A percentile compares a stretch with the other conserved stretches of the same genome.
phyloP scores from a whole-genome alignment of 129 eudicot genomes.

The Tanacetum coccineum region DNA sequence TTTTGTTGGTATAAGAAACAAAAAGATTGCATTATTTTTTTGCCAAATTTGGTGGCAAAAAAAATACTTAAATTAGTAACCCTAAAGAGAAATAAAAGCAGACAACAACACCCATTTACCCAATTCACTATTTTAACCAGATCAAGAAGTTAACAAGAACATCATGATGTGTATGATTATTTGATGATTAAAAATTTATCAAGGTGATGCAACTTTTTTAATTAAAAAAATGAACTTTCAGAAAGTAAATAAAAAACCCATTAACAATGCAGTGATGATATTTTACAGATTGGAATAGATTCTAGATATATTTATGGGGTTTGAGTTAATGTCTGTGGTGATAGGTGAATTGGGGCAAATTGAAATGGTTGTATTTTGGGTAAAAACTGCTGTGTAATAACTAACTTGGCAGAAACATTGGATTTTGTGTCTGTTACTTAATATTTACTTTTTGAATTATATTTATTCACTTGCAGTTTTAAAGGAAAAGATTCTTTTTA shows the following conservation, averaged over 20 bases:
- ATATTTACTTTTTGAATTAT: no score
- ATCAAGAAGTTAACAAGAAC: conserved; percentile 30
- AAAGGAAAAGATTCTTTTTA: conserved; percentile 26
- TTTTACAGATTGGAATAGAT: conserved; percentile 18
- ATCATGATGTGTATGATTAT: conserved; percentile 1
- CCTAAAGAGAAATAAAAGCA: conserved; percentile 27
- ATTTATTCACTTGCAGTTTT: conserved; percentile 18
- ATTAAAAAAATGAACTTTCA: conserved; percentile 11
- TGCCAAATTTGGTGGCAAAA: conserved; percentile 42
- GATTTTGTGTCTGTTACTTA: conserved; percentile 12
- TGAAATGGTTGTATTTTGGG: conserved; percentile 26
- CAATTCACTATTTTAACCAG: conserved; percentile 32
- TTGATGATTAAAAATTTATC: background rate
- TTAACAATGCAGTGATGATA: conserved; percentile 19
- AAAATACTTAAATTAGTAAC: conserved; percentile 28
- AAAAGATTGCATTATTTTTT: conserved; percentile 33
- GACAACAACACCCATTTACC: conserved; percentile 29
- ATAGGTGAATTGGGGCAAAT: conserved; percentile 32
- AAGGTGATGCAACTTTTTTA: conserved; percentile 23
- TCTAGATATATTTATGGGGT: conserved; percentile 8
- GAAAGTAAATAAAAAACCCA: conserved; percentile 23
- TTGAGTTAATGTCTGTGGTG: conserved; percentile 27
- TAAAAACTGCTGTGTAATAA: conserved; percentile 32
- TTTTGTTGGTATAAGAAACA: conserved; percentile 19
- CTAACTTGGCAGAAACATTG: conserved; percentile 24